A percentile compares a stretch with the other conserved stretches of the same genome.
phyloP scores from a whole-genome alignment of 2,329 filamentous ascomycete species.

The Colletotrichum sp. region DNA sequence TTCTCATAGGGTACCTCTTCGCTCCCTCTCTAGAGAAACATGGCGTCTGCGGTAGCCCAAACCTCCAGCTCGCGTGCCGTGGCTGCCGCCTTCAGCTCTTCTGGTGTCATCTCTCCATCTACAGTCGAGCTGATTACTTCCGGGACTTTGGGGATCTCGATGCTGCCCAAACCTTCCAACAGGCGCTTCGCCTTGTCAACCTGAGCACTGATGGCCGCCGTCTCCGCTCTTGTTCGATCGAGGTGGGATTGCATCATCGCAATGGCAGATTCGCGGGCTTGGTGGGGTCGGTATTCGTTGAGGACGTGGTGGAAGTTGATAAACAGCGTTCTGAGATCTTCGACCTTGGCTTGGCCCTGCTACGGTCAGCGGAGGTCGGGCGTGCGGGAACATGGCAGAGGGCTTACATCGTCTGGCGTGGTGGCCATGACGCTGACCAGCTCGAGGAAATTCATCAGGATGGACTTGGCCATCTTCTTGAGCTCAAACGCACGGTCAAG shows the following conservation, averaged over 20 bases:
- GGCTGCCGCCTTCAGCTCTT: not conserved
- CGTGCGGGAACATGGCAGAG: not conserved
- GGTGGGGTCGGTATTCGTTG: constrained; percentile 93
- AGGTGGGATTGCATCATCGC: constrained; percentile 87
- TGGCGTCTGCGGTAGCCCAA: constrained; percentile 47
- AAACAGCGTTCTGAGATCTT: constrained; percentile 80
- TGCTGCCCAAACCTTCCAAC: constrained; percentile 69
- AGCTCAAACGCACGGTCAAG: constrained; percentile 71
- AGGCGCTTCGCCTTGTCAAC: constrained; percentile 76
- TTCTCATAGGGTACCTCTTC: not conserved
- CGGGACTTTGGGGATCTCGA: constrained; percentile 37
- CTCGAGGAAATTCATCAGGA: constrained; percentile 89
- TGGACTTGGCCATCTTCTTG: constrained; percentile 79
- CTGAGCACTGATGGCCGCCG: constrained; percentile 68
- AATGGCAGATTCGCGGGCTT: constrained; percentile 87
- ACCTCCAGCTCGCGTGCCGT: constrained; percentile 28
- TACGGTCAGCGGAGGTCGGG: not conserved
- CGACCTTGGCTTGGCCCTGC: constrained; percentile 72
- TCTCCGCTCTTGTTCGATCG: constrained; percentile 74
- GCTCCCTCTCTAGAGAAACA: constrained; percentile 35
- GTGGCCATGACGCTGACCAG: constrained; percentile 73
- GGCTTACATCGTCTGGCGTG: constrained; percentile 61
- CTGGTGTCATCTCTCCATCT: not conserved
- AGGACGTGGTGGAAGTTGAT: constrained; percentile 93
- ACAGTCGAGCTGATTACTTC: not conserved